Evolutionary conservation across 495 filamentous ascomycete genomes (phyloP), one percentile per base, ranked within the genome.

Genomic region (Neurospora hispaniola): DNA sequence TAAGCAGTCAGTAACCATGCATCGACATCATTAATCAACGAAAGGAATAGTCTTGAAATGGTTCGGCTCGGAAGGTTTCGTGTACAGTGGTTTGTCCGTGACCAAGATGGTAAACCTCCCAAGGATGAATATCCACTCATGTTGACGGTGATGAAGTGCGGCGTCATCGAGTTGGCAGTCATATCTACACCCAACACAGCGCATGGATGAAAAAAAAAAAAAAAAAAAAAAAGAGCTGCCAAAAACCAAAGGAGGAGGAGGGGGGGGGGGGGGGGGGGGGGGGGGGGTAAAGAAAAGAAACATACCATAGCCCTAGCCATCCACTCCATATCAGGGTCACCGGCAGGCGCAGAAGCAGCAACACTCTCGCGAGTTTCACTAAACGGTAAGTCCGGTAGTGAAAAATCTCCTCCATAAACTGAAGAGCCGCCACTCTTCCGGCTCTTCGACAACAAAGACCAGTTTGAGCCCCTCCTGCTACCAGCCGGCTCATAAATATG

Each of bases 231-330:
- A 38, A 38, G 6, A 38, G 27, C 27, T 1, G 27, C 27, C 27
- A 31, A 31, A 31, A 31, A 31, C 27, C 27, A 31, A 31, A 31
- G 27, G 27, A 27, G 2, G 27, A 2, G 27, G 27, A n/a, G n/a
- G n/a, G n/a, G n/a, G 23, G 23, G 23, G 23, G 27, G 27, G 2
- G 2, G 2, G 2, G 27, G 1, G 23, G 23, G 23, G 23, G 27
- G 27, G 2, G 2, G 2, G 2, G 27, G 1, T 31, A 38, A 38
- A 38, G 5, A 38, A 38, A 38, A 38, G 5, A 38, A 38, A 38
- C 76, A 43, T 62, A 76, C 74, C 77, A 80, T 74, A 3, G 77
- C 77, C 70, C 70, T 74, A 27, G 73, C 72, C 77, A 80, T 78
- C 78, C 78, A 80, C 43, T 75, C 75, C 72, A 75, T 18, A 40